These are phyloP conservation scores for Tolypocladium capitatum DNA, from an alignment of 2,329 filamentous ascomycete species.

Conservation along the genomic window DNA sequence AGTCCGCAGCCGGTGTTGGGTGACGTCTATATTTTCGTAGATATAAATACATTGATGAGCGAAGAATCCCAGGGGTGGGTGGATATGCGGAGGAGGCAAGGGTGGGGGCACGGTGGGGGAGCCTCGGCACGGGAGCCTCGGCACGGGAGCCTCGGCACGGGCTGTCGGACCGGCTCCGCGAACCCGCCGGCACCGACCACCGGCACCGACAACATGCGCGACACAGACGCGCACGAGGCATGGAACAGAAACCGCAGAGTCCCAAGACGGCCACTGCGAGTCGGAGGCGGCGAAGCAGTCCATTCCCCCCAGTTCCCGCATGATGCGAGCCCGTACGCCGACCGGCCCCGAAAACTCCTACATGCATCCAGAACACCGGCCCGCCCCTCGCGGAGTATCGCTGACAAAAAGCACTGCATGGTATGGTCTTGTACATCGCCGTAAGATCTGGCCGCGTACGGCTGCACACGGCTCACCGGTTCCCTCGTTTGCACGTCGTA, in stretches of 20 bases:
- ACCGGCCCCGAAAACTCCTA: neutral
- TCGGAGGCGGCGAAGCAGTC: neutral
- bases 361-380: constrained; percentile 1
- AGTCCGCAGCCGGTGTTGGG: too few species aligned
- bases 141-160: too few species aligned
- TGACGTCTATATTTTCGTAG: too few species aligned
- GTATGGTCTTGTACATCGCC: neutral
- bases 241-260: too few species aligned
- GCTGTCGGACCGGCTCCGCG: too few species aligned
- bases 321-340: neutral
- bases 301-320: neutral
- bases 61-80: too few species aligned
- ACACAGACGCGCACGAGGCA: too few species aligned
- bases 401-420: neutral
- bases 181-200: too few species aligned
- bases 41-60: too few species aligned
- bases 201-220: neutral
- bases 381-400: neutral
- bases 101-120: too few species aligned
- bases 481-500: neutral
- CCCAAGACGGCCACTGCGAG: too few species aligned
- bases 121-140: neutral
- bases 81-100: too few species aligned
- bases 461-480: neutral
- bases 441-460: neutral